These are phyloP conservation scores for Annulohypoxylon bovei DNA, from an alignment of 495 filamentous ascomycete species.

Conservation along the genomic window DNA sequence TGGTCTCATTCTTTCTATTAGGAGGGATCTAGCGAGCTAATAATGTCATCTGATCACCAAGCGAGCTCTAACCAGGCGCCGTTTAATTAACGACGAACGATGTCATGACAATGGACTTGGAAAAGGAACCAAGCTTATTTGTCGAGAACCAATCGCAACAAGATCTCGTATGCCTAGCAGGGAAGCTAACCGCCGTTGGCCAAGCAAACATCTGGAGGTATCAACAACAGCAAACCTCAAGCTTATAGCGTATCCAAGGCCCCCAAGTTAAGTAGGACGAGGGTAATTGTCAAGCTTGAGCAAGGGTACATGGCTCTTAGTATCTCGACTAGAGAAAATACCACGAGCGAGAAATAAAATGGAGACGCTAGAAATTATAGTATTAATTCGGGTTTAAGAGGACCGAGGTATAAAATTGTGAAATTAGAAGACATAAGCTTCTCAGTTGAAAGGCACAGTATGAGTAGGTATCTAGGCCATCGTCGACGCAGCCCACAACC, in stretches of 20 bases:
- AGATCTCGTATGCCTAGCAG: background rate
- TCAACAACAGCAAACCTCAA: background rate
- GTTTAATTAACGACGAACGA: background rate
- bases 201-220: constrained; percentile 5
- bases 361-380: background rate
- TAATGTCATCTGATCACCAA: background rate
- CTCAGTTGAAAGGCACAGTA: background rate
- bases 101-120: background rate
- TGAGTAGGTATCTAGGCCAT: background rate
- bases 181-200: constrained; percentile 12
- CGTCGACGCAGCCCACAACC: background rate
- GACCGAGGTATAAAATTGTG: background rate
- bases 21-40: background rate
- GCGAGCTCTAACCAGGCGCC: constrained; percentile 10
- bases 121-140: background rate
- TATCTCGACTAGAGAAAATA: constrained; percentile 8
- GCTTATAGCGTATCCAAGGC: too few species aligned
- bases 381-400: background rate
- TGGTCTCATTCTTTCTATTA: background rate
- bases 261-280: constrained; percentile 4
- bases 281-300: background rate
- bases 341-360: constrained; percentile 5
- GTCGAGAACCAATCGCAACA: background rate
- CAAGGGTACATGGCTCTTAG: constrained; percentile 13
- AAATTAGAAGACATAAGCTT: background rate